Evolutionary conservation across 2,329 filamentous ascomycete species (phyloP).

Genomic region (Fusarium ambrosium): DNA sequence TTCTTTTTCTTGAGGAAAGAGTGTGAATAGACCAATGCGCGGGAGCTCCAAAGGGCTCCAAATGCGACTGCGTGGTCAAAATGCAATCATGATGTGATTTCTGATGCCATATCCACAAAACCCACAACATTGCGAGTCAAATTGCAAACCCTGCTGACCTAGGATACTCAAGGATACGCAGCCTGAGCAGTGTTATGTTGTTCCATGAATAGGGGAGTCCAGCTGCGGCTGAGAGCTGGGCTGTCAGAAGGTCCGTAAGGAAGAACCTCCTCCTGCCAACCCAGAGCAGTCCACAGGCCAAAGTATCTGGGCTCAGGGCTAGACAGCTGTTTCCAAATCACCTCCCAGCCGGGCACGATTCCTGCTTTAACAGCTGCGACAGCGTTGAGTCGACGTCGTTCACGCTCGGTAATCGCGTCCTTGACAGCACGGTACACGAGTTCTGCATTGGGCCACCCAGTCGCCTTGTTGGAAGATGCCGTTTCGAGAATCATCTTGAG

Average conservation of each 20-base stretch:
- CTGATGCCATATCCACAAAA: conserved; percentile 40
- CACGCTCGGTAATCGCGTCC: conserved; percentile 68
- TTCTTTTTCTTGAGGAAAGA: background rate
- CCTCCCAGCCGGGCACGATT: conserved; percentile 51
- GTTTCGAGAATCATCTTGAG: conserved; percentile 77
- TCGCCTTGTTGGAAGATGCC: conserved; percentile 62
- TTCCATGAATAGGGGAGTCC: conserved; percentile 56
- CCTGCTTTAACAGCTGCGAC: conserved; percentile 59
- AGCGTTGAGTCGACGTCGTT: conserved; percentile 64
- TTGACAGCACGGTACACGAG: conserved; percentile 63
- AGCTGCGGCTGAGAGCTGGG: conserved; percentile 60
- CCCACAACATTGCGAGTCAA: conserved; percentile 34
- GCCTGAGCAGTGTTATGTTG: conserved; percentile 39
- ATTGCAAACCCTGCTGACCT: conserved; percentile 29
- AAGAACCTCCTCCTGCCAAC: conserved; percentile 63
- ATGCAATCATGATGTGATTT: conserved; percentile 28
- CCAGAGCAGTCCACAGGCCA: conserved; percentile 62
- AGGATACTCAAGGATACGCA: conserved; percentile 50
- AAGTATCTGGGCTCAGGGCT: conserved; percentile 56
- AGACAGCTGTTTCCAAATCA: conserved; percentile 54
- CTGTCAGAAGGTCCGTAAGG: conserved; percentile 56
- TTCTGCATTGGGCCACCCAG: conserved; percentile 64
- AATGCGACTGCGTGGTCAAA: conserved; percentile 11
- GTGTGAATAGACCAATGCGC: background rate
- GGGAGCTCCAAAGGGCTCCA: conserved; percentile 11